Percentiles rank a stretch among this genome's conserved stretches.
Evolutionary conservation across 164 flowering plant species (phyloP).

Genomic region (Protea cynaroides): DNA sequence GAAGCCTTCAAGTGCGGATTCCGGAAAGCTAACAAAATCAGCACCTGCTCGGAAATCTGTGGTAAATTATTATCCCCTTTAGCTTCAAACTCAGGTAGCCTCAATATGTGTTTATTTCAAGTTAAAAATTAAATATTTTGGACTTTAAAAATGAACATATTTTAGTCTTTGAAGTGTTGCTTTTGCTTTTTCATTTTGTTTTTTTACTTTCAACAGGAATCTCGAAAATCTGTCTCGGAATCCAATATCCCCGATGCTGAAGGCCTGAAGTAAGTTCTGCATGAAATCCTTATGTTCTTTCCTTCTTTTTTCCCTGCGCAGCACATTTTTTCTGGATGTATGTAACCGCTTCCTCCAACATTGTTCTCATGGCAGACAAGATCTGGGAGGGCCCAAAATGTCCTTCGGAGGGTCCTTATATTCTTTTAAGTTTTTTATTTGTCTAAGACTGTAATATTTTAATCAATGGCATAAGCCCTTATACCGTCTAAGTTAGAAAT

Average conservation of each 20-base stretch:
- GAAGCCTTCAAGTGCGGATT: conserved; percentile 29
- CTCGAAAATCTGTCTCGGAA: conserved; percentile 36
- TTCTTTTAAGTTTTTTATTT: background rate
- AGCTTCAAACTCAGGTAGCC: background rate
- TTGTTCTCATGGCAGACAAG: background rate
- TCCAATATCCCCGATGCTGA: conserved; percentile 25
- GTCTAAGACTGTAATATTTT: background rate
- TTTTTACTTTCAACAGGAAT: conserved; percentile 28
- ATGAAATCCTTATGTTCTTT: background rate
- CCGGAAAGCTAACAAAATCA: conserved; percentile 17
- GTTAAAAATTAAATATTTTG: background rate
- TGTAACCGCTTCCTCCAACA: background rate
- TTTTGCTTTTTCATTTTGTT: background rate
- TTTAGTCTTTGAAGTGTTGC: conserved; percentile 1
- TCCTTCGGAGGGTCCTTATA: background rate
- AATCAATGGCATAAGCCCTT: background rate
- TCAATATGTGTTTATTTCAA: background rate
- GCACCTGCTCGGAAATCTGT: conserved; percentile 12
- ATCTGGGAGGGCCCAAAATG: background rate
- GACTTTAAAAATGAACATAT: no score
- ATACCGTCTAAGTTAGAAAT: conserved; percentile 12
- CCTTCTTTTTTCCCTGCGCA: background rate
- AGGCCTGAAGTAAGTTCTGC: conserved; percentile 45
- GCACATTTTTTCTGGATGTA: background rate
- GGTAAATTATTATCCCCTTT: conserved; percentile 11